Conservation (phyloP, 2,329 filamentous ascomycete species). For the Ambrosiella xylebori region DNA sequence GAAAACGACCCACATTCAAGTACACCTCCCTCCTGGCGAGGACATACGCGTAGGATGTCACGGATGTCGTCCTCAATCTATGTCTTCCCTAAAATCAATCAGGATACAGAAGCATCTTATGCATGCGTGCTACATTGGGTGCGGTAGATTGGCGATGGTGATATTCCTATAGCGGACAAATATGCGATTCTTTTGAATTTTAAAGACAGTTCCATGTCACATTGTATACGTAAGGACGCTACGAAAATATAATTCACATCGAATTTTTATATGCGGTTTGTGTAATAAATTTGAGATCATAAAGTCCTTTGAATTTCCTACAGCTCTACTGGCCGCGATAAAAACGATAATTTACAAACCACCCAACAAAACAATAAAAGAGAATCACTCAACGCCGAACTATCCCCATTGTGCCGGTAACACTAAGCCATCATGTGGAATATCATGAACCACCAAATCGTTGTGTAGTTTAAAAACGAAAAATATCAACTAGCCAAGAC, state of each 20-base stretch:
- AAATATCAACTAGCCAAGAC: conserved; percentile 5
- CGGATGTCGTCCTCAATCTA: too few relatives aligned
- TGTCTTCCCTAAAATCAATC: too few relatives aligned
- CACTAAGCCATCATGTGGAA: conserved; percentile 12
- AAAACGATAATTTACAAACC: conserved; percentile 14
- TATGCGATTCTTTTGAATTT: too few relatives aligned
- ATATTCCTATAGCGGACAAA: too few relatives aligned
- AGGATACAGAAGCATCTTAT: too few relatives aligned
- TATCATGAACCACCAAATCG: conserved; percentile 6
- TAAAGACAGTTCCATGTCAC: too few relatives aligned
- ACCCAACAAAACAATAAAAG: conserved; percentile 12
- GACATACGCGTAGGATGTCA: too few relatives aligned
- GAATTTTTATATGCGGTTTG: background rate
- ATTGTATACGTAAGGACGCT: too few relatives aligned
- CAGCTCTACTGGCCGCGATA: conserved; percentile 11
- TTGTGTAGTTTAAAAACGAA: background rate
- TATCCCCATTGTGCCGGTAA: conserved; percentile 12
- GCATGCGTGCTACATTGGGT: too few relatives aligned
- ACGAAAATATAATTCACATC: background rate
- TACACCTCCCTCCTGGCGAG: too few relatives aligned
- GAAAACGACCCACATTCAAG: too few relatives aligned
- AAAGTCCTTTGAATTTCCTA: conserved; percentile 12
- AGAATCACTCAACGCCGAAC: conserved; percentile 13
- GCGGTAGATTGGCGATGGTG: too few relatives aligned
- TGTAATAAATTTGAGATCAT: conserved; percentile 6